These are phyloP conservation scores for Phialemonium atrogriseum DNA, from an alignment of 2,329 filamentous ascomycete genomes.

Conservation along the genomic window DNA sequence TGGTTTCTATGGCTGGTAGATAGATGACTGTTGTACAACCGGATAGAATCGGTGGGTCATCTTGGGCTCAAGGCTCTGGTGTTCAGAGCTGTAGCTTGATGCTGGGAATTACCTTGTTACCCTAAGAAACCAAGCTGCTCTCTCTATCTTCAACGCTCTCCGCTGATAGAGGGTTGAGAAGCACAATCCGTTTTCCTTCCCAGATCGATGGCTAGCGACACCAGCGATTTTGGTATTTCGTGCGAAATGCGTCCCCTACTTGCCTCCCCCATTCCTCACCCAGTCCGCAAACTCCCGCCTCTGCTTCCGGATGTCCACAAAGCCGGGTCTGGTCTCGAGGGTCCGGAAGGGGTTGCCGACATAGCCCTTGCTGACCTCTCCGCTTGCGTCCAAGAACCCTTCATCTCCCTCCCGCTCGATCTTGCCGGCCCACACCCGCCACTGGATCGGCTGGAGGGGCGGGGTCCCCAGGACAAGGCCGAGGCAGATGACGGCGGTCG, in stretches of 20 bases:
- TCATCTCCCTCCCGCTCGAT: constrained; percentile 67
- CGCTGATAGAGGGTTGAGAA: too few relatives aligned
- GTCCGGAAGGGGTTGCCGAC: constrained; percentile 71
- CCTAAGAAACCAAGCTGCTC: too few relatives aligned
- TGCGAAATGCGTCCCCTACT: too few relatives aligned
- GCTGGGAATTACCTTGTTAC: too few relatives aligned
- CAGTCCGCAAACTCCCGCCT: constrained; percentile 72
- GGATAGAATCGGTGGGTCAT: too few relatives aligned
- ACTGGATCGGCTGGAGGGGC: constrained; percentile 75
- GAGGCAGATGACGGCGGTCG: constrained; percentile 70
- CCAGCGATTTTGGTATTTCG: background rate
- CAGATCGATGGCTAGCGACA: too few relatives aligned
- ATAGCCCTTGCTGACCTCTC: constrained; percentile 61
- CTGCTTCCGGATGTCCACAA: constrained; percentile 79
- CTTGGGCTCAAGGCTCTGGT: too few relatives aligned
- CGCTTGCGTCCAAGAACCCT: constrained; percentile 46
- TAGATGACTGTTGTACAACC: too few relatives aligned
- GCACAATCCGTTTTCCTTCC: too few relatives aligned
- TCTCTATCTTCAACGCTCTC: too few relatives aligned
- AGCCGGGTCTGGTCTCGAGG: constrained; percentile 74
- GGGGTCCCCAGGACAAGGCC: constrained; percentile 76
- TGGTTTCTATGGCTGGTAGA: too few relatives aligned
- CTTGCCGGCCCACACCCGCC: constrained; percentile 74
- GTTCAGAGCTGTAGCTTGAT: too few relatives aligned
- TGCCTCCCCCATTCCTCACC: constrained; percentile 35